These are phyloP conservation scores for Ploettnerulaceae sp. DNA, from an alignment of 2,329 filamentous ascomycete genomes.

Conservation along the genomic window DNA sequence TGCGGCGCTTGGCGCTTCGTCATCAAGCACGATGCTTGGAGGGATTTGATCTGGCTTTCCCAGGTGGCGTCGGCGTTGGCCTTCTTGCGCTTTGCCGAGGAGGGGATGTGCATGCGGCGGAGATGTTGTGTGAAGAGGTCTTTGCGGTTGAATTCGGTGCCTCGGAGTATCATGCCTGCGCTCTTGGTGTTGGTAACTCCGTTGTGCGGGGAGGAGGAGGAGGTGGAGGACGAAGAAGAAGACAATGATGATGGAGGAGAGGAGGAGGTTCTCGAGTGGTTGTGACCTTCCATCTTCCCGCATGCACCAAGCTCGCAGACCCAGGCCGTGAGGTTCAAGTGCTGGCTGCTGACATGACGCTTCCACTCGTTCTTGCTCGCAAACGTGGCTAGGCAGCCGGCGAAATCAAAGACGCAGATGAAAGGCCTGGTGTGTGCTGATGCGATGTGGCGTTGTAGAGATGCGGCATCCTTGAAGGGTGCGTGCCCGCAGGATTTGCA, in stretches of 20 bases:
- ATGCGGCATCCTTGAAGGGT: slow-evolving; percentile 42
- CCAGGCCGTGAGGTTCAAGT: slow-evolving; percentile 71
- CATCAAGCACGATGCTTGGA: slow-evolving; percentile 55
- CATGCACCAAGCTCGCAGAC: slow-evolving; percentile 50
- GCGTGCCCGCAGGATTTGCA: slow-evolving; percentile 27
- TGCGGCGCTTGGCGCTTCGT: slow-evolving; percentile 58
- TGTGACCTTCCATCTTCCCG: slow-evolving; percentile 11
- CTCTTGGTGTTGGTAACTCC: not conserved
- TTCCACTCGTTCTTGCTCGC: slow-evolving; percentile 93
- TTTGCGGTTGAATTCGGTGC: slow-evolving; percentile 70
- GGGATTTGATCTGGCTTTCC: slow-evolving; percentile 50
- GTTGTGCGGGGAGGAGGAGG: too few relatives aligned
- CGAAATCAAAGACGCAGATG: slow-evolving; percentile 71
- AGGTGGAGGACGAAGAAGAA: too few relatives aligned
- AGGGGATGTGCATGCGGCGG: slow-evolving; percentile 72
- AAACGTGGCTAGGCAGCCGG: slow-evolving; percentile 70
- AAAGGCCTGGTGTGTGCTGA: slow-evolving; percentile 55
- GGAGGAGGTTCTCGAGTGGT: slow-evolving; percentile 1
- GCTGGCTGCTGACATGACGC: slow-evolving; percentile 75
- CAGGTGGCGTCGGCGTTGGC: slow-evolving; percentile 33
- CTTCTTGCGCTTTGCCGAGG: slow-evolving; percentile 37
- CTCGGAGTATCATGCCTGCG: slow-evolving; percentile 28
- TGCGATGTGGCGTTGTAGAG: slow-evolving; percentile 46
- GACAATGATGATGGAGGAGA: not conserved
- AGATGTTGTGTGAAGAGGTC: slow-evolving; percentile 88